Percentiles rank a stretch among this genome's conserved stretches.
These are phyloP conservation scores for Macrolepiota dolichaula DNA, from an alignment of 768 basidiomycete genomes.

Conservation along the genomic window DNA sequence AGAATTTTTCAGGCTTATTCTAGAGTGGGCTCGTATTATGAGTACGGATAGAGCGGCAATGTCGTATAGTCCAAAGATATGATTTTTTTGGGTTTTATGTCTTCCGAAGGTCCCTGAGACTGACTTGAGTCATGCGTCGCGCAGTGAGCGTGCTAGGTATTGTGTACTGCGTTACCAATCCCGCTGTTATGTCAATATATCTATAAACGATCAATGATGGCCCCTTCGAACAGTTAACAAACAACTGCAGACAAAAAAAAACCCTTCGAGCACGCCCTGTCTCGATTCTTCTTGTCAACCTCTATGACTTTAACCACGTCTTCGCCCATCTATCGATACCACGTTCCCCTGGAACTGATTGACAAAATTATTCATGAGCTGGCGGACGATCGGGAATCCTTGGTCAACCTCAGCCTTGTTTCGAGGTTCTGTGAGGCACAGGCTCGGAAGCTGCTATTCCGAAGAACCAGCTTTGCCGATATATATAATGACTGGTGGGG, in stretches of 20 bases:
- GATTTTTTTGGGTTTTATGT: background rate
- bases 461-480: background rate
- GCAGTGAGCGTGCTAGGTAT: too few relatives aligned
- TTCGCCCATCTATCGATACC: background rate
- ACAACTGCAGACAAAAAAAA: too few relatives aligned
- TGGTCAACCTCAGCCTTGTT: background rate
- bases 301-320: too few relatives aligned
- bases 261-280: background rate
- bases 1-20: slow-evolving; percentile 35
- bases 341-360: background rate
- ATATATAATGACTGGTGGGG: background rate
- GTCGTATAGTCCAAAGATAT: slow-evolving; percentile 22
- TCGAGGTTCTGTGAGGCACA: background rate
- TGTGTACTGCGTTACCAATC: too few relatives aligned
- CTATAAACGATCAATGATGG: too few relatives aligned
- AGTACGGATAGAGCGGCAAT: slow-evolving; percentile 41
- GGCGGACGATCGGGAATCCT: background rate
- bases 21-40: slow-evolving; percentile 55
- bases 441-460: background rate
- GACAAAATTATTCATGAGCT: background rate
- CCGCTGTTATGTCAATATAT: too few relatives aligned
- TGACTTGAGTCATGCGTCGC: too few relatives aligned
- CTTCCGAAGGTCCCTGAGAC: background rate
- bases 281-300: too few relatives aligned
- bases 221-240: too few relatives aligned